Conservation (phyloP, 148 eudicot genomes). For the Vaccinium darrowii region DNA sequence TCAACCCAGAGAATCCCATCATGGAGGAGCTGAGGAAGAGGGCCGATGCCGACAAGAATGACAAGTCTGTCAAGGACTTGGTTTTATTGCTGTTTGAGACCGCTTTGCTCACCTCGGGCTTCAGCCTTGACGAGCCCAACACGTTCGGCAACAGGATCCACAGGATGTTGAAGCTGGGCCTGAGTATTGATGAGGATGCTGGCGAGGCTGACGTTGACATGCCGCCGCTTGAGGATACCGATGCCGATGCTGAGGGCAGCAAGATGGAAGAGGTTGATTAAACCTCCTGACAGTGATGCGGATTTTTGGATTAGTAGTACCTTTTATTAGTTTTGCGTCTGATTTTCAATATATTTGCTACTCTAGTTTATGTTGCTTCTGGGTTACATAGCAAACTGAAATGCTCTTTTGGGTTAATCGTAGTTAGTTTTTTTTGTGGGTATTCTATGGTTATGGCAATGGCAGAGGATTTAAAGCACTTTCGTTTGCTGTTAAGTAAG, state of each 20-base stretch:
- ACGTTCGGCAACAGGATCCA: slow-evolving; percentile 82
- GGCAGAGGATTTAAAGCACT: no score
- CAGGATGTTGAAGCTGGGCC: slow-evolving; percentile 86
- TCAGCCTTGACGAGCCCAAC: slow-evolving; percentile 84
- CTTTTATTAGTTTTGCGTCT: background rate
- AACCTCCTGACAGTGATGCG: background rate
- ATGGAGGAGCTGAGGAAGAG: slow-evolving; percentile 92
- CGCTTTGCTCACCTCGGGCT: slow-evolving; percentile 70
- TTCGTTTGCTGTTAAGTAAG: no score
- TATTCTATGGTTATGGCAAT: no score
- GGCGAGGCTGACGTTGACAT: slow-evolving; percentile 57
- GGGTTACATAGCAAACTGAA: background rate
- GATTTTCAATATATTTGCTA: background rate
- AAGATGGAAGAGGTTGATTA: slow-evolving; percentile 81
- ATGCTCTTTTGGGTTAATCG: background rate
- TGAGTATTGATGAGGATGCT: slow-evolving; percentile 74
- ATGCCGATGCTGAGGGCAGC: slow-evolving; percentile 55
- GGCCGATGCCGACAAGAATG: slow-evolving; percentile 85
- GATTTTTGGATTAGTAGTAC: background rate
- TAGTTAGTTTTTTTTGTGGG: background rate
- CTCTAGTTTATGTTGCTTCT: background rate
- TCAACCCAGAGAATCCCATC: slow-evolving; percentile 79
- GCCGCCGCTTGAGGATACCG: slow-evolving; percentile 58
- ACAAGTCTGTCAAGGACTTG: slow-evolving; percentile 83
- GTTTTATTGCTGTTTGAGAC: slow-evolving; percentile 73